Evolutionary conservation across 495 filamentous ascomycete genomes (phyloP).

Genomic region (Zalerion maritima): DNA sequence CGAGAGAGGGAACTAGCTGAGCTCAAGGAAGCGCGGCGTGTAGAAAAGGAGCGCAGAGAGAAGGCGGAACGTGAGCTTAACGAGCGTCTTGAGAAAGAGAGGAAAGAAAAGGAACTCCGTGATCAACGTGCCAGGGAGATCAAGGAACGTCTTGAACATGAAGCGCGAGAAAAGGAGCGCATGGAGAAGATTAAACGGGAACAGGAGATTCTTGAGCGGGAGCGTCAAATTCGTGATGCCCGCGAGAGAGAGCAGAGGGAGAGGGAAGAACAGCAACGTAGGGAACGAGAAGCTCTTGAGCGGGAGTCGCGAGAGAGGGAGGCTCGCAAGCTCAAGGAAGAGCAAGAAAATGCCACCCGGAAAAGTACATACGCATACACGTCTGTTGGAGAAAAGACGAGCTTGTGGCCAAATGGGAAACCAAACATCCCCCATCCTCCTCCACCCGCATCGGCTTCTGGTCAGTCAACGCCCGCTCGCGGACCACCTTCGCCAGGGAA

Average conservation of each 20-base stretch:
- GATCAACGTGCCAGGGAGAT: constrained; percentile 18
- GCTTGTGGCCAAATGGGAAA: constrained; percentile 39
- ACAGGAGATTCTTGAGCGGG: constrained; percentile 8
- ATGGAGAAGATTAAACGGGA: constrained; percentile 20
- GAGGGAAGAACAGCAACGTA: constrained; percentile 19
- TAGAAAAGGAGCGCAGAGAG: constrained; percentile 22
- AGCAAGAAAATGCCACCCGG: constrained; percentile 11
- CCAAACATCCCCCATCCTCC: constrained; percentile 18
- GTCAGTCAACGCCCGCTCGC: constrained; percentile 14
- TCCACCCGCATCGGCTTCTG: constrained; percentile 8
- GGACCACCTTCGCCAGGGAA: constrained; percentile 21
- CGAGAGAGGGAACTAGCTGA: constrained; percentile 37
- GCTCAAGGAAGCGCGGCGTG: constrained; percentile 18
- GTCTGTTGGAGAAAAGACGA: constrained; percentile 39
- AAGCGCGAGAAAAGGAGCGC: constrained; percentile 24
- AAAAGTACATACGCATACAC: constrained; percentile 35
- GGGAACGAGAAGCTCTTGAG: constrained; percentile 16
- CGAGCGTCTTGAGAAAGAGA: constrained; percentile 31
- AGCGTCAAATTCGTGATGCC: constrained; percentile 13
- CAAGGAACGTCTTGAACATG: constrained; percentile 6
- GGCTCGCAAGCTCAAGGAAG: constrained; percentile 16
- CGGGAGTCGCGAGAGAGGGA: constrained; percentile 11
- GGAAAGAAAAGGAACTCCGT: constrained; percentile 26
- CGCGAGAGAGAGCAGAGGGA: constrained; percentile 15
- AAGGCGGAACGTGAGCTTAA: constrained; percentile 23